These are phyloP conservation scores for Crotalaria pallida DNA, from an alignment of 306 rosid genomes.

Conservation along the genomic window DNA sequence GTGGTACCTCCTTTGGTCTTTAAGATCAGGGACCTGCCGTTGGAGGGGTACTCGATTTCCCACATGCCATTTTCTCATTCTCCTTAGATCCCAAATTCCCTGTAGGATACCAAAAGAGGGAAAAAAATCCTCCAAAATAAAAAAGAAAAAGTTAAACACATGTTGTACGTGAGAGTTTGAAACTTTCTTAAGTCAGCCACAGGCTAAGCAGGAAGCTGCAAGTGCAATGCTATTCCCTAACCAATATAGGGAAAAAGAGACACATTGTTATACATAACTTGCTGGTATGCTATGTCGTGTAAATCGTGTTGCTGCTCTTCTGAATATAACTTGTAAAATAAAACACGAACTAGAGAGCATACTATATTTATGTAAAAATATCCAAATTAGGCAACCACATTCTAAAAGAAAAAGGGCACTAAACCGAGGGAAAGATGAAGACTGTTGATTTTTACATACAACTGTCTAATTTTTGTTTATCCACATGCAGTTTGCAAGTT, in stretches of 20 bases:
- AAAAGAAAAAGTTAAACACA: not conserved
- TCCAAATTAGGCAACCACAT: not conserved
- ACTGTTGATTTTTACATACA: not conserved
- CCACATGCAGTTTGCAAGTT: not conserved
- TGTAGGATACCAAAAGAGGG: not conserved
- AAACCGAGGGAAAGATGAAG: too few relatives aligned
- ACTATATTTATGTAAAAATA: too few relatives aligned
- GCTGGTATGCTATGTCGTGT: not conserved
- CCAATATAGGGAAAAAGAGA: not conserved
- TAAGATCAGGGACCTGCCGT: not conserved
- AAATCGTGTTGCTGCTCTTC: not conserved
- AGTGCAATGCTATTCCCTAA: not conserved
- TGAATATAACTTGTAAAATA: not conserved
- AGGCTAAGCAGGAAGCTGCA: not conserved
- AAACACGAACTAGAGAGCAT: not conserved
- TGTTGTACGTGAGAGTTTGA: not conserved
- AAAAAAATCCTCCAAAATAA: not conserved
- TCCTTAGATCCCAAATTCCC: not conserved
- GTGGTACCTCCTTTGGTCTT: not conserved
- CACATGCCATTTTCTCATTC: not conserved
- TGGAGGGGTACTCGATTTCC: not conserved
- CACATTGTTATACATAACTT: not conserved
- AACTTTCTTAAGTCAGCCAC: not conserved
- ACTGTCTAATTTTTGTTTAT: not conserved
- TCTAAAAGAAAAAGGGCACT: not conserved